These are phyloP conservation scores for Tulasnella sp. DNA, from an alignment of 768 basidiomycete genomes.

Conservation along the genomic window DNA sequence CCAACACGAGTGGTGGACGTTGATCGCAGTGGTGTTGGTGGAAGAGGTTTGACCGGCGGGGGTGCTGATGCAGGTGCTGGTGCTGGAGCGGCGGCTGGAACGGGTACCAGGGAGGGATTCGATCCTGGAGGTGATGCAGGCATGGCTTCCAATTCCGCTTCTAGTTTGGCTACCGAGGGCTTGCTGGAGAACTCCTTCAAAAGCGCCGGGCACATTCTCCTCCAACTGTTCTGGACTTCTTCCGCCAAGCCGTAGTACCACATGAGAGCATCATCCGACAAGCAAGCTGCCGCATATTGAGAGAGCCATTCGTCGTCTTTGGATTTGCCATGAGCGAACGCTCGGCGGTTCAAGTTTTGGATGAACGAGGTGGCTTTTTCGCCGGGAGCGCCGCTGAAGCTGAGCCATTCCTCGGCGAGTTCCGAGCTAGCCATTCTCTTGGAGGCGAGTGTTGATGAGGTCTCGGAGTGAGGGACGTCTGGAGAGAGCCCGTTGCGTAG, in stretches of 20 bases:
- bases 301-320: constrained; percentile 19
- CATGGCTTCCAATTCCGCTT: not conserved
- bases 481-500: not conserved
- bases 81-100: not conserved
- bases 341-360: not conserved
- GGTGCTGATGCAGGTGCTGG: not conserved
- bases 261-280: not conserved
- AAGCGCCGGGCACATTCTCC: constrained; percentile 4
- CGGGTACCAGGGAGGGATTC: not conserved
- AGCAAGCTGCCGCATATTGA: not conserved
- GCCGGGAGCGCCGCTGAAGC: not conserved
- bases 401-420: not conserved
- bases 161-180: not conserved
- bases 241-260: constrained; percentile 10
- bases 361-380: constrained; percentile 15
- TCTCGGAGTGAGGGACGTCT: not conserved
- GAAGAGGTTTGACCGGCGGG: not conserved
- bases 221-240: constrained; percentile 7
- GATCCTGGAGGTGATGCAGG: not conserved
- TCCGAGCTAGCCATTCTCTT: not conserved
- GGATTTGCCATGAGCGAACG: not conserved
- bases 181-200: not conserved
- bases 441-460: not conserved
- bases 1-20: not conserved
- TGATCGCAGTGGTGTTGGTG: not conserved